Percentiles rank a stretch among this genome's conserved stretches.
phyloP scores from a whole-genome alignment of 257 asterid species.

The Leonotis leonurus region DNA sequence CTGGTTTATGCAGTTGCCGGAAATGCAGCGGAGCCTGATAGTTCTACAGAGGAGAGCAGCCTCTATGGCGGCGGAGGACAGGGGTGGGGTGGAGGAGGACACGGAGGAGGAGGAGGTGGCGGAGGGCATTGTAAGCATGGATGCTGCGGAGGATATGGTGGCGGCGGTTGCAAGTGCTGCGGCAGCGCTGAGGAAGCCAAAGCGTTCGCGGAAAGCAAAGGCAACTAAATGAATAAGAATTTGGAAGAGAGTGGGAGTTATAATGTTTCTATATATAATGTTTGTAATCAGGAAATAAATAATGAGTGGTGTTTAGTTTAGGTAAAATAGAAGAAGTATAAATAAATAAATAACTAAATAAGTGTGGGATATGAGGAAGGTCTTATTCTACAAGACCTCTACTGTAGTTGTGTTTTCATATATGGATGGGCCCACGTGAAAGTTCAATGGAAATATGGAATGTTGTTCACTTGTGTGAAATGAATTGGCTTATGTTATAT shows the following conservation, averaged over 20 bases:
- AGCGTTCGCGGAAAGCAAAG: conserved; percentile 7
- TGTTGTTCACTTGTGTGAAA: too few species aligned
- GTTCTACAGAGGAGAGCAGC: neutral
- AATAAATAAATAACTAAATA: neutral
- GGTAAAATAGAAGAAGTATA: neutral
- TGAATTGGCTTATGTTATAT: too few species aligned
- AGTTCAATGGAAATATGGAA: too few species aligned
- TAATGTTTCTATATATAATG: neutral
- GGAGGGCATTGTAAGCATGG: neutral
- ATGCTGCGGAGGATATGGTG: neutral
- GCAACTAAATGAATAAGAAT: neutral
- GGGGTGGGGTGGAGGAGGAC: neutral
- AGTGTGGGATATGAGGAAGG: neutral
- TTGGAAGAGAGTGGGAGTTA: neutral
- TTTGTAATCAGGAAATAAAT: neutral
- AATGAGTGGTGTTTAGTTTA: neutral
- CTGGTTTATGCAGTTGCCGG: neutral
- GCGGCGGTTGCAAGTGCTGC: neutral
- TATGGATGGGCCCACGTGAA: too few species aligned
- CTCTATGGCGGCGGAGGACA: neutral
- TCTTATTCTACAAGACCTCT: neutral
- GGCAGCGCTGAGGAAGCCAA: conserved; percentile 5
- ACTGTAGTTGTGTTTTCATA: neutral
- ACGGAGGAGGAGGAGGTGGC: neutral
- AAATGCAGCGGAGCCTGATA: conserved; percentile 11